A percentile compares a stretch with the other conserved stretches of the same genome.
These are phyloP conservation scores for Colletotrichum coccodes DNA, from an alignment of 2,329 filamentous ascomycete species.

Conservation along the genomic window DNA sequence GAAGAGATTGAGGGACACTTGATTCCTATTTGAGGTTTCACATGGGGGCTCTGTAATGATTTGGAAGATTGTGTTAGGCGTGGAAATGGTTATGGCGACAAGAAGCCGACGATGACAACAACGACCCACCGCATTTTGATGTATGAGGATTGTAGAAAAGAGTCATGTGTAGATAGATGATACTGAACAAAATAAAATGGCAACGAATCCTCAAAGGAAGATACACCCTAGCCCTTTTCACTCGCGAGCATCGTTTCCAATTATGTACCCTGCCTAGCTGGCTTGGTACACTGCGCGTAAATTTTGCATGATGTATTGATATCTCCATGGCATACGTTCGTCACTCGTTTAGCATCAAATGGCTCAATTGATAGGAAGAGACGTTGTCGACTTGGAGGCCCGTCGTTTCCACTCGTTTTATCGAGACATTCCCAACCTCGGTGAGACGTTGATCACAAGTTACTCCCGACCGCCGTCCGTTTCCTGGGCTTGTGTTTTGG, in stretches of 20 bases:
- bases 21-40: neutral
- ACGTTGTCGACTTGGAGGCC: too few species aligned
- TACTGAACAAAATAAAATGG: neutral
- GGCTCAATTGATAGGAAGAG: too few species aligned
- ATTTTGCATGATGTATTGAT: too few species aligned
- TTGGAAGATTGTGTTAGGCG: neutral
- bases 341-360: too few species aligned
- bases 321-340: too few species aligned
- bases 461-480: too few species aligned
- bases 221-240: too few species aligned
- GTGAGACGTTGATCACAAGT: too few species aligned
- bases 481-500: too few species aligned
- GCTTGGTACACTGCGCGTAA: too few species aligned
- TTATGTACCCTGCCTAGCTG: neutral
- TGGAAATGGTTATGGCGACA: neutral
- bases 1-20: neutral
- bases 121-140: neutral
- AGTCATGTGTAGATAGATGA: slow-evolving; percentile 15
- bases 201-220: neutral
- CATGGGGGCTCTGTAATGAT: slow-evolving; percentile 7
- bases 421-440: too few species aligned
- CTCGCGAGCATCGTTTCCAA: neutral
- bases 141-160: neutral
- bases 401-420: too few species aligned
- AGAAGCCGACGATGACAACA: neutral